Evolutionary conservation across 2,329 filamentous ascomycete species (phyloP).

Genomic region (Trichoderma guizhouense): DNA sequence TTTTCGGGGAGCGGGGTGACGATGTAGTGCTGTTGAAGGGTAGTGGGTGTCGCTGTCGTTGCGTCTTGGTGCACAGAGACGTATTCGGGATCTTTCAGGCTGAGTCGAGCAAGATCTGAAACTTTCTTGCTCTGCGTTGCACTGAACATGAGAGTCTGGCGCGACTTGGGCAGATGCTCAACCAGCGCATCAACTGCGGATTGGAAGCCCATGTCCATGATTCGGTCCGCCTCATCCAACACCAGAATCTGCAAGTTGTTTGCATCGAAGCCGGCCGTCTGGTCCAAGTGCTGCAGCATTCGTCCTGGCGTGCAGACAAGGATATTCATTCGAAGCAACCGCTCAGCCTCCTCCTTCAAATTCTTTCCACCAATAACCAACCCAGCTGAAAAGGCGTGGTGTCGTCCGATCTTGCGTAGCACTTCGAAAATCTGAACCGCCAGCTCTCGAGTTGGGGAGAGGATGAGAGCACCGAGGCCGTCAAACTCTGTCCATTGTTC

Average conservation of each 20-base stretch:
- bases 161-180: constrained; percentile 78
- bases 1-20: constrained; percentile 83
- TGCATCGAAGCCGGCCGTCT: constrained; percentile 85
- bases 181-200: constrained; percentile 85
- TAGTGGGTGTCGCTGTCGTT: constrained; percentile 72
- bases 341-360: constrained; percentile 79
- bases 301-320: constrained; percentile 91
- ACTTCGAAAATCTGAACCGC: constrained; percentile 98
- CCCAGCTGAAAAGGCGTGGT: constrained; percentile 88
- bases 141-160: constrained; percentile 93
- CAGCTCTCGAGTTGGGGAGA: constrained; percentile 90
- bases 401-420: constrained; percentile 79
- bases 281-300: constrained; percentile 93
- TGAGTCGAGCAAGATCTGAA: constrained; percentile 84
- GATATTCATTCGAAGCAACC: constrained; percentile 91
- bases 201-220: constrained; percentile 97
- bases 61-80: constrained; percentile 89
- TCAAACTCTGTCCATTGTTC: constrained; percentile 87
- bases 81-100: constrained; percentile 88
- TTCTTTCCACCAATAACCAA: constrained; percentile 92
- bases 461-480: constrained; percentile 85
- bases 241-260: constrained; percentile 91
- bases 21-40: constrained; percentile 87
- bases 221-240: constrained; percentile 91
- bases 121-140: constrained; percentile 95